phyloP scores from a whole-genome alignment of 1,284 basidiomycete genomes.

The Trametes hirsuta region DNA sequence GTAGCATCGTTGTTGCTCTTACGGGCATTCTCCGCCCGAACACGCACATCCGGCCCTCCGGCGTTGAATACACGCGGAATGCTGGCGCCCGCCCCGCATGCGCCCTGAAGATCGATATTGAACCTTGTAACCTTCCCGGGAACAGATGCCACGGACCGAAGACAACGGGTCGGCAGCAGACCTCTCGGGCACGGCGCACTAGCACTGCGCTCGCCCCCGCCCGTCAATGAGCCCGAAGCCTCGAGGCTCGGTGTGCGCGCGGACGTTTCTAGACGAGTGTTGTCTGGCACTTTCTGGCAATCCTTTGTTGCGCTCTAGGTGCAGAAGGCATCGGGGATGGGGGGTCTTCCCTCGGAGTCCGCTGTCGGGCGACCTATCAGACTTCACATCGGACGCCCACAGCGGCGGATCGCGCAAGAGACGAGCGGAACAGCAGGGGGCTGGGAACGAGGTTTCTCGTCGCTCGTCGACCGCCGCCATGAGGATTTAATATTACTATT shows the following conservation, averaged over 20 bases:
- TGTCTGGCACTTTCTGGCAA: not conserved
- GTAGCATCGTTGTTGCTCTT: too few species aligned
- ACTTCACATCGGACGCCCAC: slow-evolving; percentile 9
- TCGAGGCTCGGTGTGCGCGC: not conserved
- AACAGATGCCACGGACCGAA: slow-evolving; percentile 1
- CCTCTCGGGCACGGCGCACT: too few species aligned
- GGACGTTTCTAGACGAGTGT: not conserved
- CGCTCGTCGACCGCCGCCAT: not conserved
- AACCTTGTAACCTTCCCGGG: slow-evolving; percentile 9
- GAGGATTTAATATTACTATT: slow-evolving; percentile 12
- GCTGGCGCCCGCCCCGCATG: not conserved
- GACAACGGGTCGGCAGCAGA: not conserved
- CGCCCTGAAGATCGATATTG: slow-evolving; percentile 4
- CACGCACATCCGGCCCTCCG: too few species aligned
- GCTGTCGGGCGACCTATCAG: slow-evolving; percentile 8
- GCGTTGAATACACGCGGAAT: not conserved
- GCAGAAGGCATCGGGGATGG: not conserved
- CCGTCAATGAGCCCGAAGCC: not conserved
- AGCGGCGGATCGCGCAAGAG: slow-evolving; percentile 4
- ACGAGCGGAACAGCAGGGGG: slow-evolving; percentile 4
- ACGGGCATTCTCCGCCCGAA: too few species aligned
- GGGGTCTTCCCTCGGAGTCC: not conserved
- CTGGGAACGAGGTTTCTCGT: not conserved
- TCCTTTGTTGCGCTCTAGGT: not conserved
- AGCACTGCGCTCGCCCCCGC: not conserved